These are phyloP conservation scores for Wakefieldia striispora DNA, from an alignment of 768 basidiomycete species.

Conservation along the genomic window DNA sequence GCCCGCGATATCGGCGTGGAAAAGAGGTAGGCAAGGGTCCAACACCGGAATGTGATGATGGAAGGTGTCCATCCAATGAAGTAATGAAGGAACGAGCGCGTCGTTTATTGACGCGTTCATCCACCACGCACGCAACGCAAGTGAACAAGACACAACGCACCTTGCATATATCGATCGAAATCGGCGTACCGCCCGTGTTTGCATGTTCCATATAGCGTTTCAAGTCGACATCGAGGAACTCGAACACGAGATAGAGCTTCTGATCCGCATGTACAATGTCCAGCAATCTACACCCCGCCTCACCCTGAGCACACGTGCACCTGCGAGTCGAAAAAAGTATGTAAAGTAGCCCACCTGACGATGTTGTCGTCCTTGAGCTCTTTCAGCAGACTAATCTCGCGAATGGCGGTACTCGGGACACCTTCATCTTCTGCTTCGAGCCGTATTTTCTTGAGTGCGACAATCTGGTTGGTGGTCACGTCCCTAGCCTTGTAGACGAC, in stretches of 20 bases:
- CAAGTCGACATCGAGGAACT: slow-evolving; percentile 95
- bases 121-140: slow-evolving; percentile 3
- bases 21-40: not conserved
- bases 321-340: not conserved
- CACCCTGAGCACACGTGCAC: slow-evolving; percentile 8
- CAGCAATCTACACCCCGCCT: slow-evolving; percentile 58
- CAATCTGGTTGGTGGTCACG: slow-evolving; percentile 71
- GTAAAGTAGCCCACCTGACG: slow-evolving; percentile 60
- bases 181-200: slow-evolving; percentile 67
- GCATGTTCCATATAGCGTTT: slow-evolving; percentile 96
- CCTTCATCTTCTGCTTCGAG: slow-evolving; percentile 99
- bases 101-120: slow-evolving; percentile 25
- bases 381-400: slow-evolving; percentile 96
- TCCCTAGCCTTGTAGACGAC: slow-evolving; percentile 98
- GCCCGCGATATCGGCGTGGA: not conserved
- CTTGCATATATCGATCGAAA: slow-evolving; percentile 75
- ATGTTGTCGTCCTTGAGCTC: slow-evolving; percentile 96
- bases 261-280: slow-evolving; percentile 98
- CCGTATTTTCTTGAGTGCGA: slow-evolving; percentile 98
- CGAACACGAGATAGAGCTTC: slow-evolving; percentile 96
- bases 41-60: slow-evolving; percentile 1
- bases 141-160: slow-evolving; percentile 43
- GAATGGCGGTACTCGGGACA: slow-evolving; percentile 95
- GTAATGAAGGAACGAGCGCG: not conserved
- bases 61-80: slow-evolving; percentile 11